These are phyloP conservation scores for Solanum chiquidenum DNA, from an alignment of 257 asterid genomes.

Conservation along the genomic window DNA sequence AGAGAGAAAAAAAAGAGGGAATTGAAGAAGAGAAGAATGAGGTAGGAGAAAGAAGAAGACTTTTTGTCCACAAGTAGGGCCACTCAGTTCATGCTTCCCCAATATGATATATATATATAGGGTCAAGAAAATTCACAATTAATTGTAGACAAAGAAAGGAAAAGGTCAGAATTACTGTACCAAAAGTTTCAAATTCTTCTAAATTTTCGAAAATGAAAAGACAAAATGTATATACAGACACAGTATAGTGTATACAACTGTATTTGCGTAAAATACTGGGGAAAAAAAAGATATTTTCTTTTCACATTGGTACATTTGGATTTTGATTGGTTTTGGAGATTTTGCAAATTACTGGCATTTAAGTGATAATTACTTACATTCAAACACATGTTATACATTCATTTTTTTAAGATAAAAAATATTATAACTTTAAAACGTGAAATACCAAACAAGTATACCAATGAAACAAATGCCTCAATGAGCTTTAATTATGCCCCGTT, in stretches of 20 bases:
- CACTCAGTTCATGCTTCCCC: neutral
- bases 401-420: no score
- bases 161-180: neutral
- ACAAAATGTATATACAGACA: neutral
- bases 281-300: neutral
- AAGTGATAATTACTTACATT: neutral
- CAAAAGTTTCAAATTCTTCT: neutral
- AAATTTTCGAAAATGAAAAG: neutral
- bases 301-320: neutral
- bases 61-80: neutral
- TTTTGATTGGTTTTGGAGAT: neutral
- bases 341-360: neutral
- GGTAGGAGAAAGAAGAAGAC: neutral
- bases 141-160: neutral
- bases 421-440: neutral
- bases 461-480: neutral
- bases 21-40: neutral
- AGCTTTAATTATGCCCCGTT: no score
- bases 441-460: neutral
- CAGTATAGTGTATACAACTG: neutral
- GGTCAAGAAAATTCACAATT: neutral
- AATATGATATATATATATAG: neutral
- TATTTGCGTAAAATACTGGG: neutral
- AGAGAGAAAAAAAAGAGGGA: neutral
- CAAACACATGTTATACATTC: neutral